Evolutionary conservation across 2,329 filamentous ascomycete species (phyloP).

Genomic region (Penicillium griseofulvum): DNA sequence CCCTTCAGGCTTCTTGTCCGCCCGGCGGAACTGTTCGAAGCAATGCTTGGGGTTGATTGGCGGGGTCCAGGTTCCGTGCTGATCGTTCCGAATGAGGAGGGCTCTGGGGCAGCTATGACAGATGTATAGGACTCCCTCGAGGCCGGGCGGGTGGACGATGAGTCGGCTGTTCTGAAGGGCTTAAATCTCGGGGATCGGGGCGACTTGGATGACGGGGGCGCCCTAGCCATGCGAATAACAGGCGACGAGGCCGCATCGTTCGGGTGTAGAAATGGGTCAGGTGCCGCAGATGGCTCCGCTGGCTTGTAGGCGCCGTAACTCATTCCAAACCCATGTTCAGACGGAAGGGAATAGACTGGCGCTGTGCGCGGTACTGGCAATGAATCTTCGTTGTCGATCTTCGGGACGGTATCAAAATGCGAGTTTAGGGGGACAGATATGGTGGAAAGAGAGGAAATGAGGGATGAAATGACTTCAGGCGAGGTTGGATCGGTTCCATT

Average conservation of each 20-base stretch:
- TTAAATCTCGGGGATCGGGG: conserved; percentile 37
- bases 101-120: conserved; percentile 32
- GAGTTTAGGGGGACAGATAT: conserved; percentile 63
- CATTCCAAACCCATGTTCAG: conserved; percentile 60
- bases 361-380: conserved; percentile 26
- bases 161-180: conserved; percentile 49
- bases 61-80: conserved; percentile 41
- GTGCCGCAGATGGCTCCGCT: conserved; percentile 45
- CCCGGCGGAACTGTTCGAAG: conserved; percentile 40
- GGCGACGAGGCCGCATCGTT: conserved; percentile 64
- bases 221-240: conserved; percentile 76
- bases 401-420: conserved; percentile 63
- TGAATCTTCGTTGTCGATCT: conserved; percentile 39
- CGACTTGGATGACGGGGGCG: conserved; percentile 72
- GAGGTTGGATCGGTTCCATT: conserved; percentile 42
- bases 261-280: conserved; percentile 50
- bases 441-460: conserved; percentile 61
- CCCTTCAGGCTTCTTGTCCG: conserved; percentile 38
- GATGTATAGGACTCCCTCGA: conserved; percentile 42
- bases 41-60: conserved; percentile 39
- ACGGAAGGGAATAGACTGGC: conserved; percentile 25
- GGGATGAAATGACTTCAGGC: conserved; percentile 54
- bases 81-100: conserved; percentile 40
- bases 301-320: conserved; percentile 66
- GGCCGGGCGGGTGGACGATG: conserved; percentile 30